Base-by-base conservation (phyloP, 805 yeast species). In the Sugiyamaella qingdaonensis region DNA sequence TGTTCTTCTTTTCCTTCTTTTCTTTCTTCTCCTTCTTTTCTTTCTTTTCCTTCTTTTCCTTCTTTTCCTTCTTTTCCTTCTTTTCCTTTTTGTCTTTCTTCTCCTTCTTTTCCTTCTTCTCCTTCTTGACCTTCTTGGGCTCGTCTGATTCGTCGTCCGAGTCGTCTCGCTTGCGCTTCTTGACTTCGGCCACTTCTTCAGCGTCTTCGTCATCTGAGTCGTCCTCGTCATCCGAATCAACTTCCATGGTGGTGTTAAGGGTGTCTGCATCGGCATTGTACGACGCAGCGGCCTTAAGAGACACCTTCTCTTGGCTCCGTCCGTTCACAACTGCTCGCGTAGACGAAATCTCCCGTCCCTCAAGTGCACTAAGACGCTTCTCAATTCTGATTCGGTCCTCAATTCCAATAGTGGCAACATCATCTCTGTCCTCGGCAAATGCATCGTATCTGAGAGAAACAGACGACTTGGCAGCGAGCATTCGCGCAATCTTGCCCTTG, bases 401-500 rank as follows among this genome's bases (percentile, higher is more conserved):
- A 63, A 88, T 78, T 67, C 99, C 99, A 66, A 91, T 79, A 63
- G 91, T 95, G 59, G 97, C 97, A 58, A 88, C 81, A 67, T 94
- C 98, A 41, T 62, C 66, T 73, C 97, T 84, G 65, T 94, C 98
- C 77, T 94, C 99, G 60, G 97, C 86, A 57, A 94, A 78, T 32
- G 97, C 96, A 76, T 94, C 99, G 72, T 87, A 92, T 79, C 99
- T 88, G 64, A 92, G 78, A 58, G 97, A 88, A 65, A 94, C 95
- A 52, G 99, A 95, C 62, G 97, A 96, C 78, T 94, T 94, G 55
- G 98, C 98, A 64, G 99, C 99, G 60, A 94, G 81, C 62, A 94
- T 96, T 78, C 99, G 86, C 54, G 99, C 98, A 70, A 94, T 89
- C 79, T 91, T 94, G 78, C 99, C 99, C 80, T 94, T 94, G 78